Base-by-base conservation (phyloP, 768 basidiomycete genomes). In the Pleurotus pulmonarius region DNA sequence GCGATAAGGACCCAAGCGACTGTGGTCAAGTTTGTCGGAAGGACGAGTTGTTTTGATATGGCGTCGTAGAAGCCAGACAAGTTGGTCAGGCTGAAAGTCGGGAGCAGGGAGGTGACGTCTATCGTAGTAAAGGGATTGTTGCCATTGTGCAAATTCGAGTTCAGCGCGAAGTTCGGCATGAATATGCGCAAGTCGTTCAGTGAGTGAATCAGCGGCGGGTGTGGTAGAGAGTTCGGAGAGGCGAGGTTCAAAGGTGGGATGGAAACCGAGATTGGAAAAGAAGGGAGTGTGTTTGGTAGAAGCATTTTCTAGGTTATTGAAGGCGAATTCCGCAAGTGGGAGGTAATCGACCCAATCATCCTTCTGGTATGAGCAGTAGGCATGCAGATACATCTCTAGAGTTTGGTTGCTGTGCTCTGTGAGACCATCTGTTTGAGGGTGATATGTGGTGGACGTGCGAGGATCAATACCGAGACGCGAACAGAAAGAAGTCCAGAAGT, bases 21-120 rank as follows among this genome's bases (percentile, higher is more conserved):
- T n/a, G n/a, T n/a, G n/a, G n/a, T n/a, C n/a, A n/a, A n/a, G n/a
- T n/a, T n/a, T n/a, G n/a, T n/a, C n/a, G n/a, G n/a, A n/a, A n/a
- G n/a, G n/a, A n/a, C n/a, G n/a, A n/a, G n/a, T n/a, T n/a, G n/a
- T n/a, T n/a, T n/a, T n/a, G n/a, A n/a, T n/a, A n/a, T n/a, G n/a
- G n/a, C n/a, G n/a, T n/a, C n/a, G n/a, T 77, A 73, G 64, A 4
- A 77, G 58, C 72, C 73, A 77, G 15, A 77, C 73, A 2, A 67
- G 59, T n/a, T 75, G 61, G 43, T 64, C 73, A 4, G 58, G 60
- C 44, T 70, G n/a, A 56, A 69, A 69, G 5, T 65, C 41, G 0
- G 72, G 75, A 1, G 64, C 56, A 2, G 67, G 66, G 2, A 63
- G 22, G 24, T 58, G 46, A 38, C 24, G 59, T 25, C 60, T 34